phyloP scores from a whole-genome alignment of 805 yeast species.

The Candida glaebosa region DNA sequence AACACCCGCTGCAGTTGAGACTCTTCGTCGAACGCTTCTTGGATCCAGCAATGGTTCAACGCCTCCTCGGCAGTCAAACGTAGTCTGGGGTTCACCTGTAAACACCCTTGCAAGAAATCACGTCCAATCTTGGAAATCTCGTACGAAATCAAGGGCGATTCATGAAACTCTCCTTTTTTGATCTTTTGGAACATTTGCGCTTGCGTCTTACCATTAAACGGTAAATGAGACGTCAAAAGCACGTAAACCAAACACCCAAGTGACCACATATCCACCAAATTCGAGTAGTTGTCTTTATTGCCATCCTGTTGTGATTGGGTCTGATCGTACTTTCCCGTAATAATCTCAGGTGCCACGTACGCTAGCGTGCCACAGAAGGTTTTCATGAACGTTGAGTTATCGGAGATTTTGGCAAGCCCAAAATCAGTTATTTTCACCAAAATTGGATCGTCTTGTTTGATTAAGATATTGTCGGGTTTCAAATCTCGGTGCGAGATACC shows the following conservation, averaged over 20 bases:
- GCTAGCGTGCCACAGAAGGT: conserved; percentile 98
- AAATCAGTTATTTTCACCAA: conserved; percentile 92
- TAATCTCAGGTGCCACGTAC: conserved; percentile 94
- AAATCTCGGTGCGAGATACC: conserved; percentile 96
- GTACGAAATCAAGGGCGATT: conserved; percentile 64
- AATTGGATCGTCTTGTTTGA: conserved; percentile 88
- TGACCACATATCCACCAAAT: conserved; percentile 96
- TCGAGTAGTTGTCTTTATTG: conserved; percentile 53
- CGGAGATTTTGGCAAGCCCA: conserved; percentile 90
- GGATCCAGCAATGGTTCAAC: conserved; percentile 79
- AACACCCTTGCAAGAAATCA: conserved; percentile 64
- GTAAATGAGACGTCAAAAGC: conserved; percentile 86
- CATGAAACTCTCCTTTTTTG: conserved; percentile 73
- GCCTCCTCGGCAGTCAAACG: conserved; percentile 78
- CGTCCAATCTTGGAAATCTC: conserved; percentile 66
- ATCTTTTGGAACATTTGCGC: conserved; percentile 78
- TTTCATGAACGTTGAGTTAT: conserved; percentile 80
- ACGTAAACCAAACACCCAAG: conserved; percentile 93
- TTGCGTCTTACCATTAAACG: conserved; percentile 91
- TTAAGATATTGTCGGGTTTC: conserved; percentile 92
- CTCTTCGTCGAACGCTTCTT: conserved; percentile 22
- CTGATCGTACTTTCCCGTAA: conserved; percentile 50
- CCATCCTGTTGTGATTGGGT: conserved; percentile 16
- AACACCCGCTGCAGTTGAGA: conserved; percentile 36
- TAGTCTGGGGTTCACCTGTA: conserved; percentile 71